Conservation (phyloP, 352 stramenopile genomes). For the Phytophthora pseudosyringae region DNA sequence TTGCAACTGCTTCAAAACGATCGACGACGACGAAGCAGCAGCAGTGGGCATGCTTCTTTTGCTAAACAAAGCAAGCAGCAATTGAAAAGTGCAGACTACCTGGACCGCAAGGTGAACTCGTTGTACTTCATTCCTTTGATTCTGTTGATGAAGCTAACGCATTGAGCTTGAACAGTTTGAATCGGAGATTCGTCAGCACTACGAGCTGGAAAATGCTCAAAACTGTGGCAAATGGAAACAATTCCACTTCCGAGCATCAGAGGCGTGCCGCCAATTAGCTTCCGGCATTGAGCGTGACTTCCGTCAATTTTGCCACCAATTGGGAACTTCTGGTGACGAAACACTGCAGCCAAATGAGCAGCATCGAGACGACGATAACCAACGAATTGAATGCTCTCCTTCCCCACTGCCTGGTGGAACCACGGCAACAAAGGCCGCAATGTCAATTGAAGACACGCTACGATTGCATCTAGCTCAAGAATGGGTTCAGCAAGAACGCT, state of each 20-base stretch:
- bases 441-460: conserved; percentile 29
- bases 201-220: conserved; percentile 57
- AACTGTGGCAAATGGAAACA: conserved; percentile 60
- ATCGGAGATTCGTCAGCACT: conserved; percentile 64
- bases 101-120: conserved; percentile 57
- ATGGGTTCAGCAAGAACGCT: conserved; percentile 70
- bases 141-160: background rate
- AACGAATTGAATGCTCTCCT: conserved; percentile 10
- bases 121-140: background rate
- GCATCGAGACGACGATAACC: conserved; percentile 8
- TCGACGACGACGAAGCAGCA: conserved; percentile 21
- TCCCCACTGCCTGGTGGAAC: background rate
- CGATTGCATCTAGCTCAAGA: conserved; percentile 41
- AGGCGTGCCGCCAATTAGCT: conserved; percentile 28
- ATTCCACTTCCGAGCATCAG: conserved; percentile 43
- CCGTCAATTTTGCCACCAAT: conserved; percentile 32
- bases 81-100: conserved; percentile 48
- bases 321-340: conserved; percentile 5
- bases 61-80: conserved; percentile 31
- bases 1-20: conserved; percentile 51
- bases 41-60: conserved; percentile 8
- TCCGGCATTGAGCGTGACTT: conserved; percentile 43
- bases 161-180: conserved; percentile 42
- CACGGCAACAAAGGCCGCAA: background rate
- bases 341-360: background rate